Percentiles rank a stretch among this genome's conserved stretches.
These are phyloP conservation scores for Ganoderma lucidum DNA, from an alignment of 1,284 basidiomycete species.

Conservation along the genomic window DNA sequence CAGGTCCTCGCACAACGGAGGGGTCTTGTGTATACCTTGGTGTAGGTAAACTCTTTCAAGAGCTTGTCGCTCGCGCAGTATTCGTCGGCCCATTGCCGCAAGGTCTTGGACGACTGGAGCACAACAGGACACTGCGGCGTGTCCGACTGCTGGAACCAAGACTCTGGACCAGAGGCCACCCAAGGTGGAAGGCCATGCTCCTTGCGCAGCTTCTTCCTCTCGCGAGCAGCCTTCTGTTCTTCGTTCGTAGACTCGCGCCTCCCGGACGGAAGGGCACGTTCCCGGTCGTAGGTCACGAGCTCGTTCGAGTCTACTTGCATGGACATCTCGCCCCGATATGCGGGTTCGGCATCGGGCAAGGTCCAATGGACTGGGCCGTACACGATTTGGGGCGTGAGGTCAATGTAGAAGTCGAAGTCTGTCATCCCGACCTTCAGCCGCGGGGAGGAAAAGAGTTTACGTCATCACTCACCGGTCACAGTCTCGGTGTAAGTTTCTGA, in stretches of 20 bases:
- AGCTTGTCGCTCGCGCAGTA: constrained; percentile 67
- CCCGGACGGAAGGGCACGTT: constrained; percentile 14
- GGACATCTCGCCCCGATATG: constrained; percentile 45
- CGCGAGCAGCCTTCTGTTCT: constrained; percentile 37
- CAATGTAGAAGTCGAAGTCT: constrained; percentile 74
- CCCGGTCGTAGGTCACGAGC: constrained; percentile 18
- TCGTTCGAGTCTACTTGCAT: constrained; percentile 37
- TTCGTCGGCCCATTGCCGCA: constrained; percentile 76
- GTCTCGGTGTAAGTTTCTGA: constrained; percentile 63
- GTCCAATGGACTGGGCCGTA: constrained; percentile 44
- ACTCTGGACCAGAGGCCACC: constrained; percentile 35
- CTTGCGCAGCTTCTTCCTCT: constrained; percentile 31
- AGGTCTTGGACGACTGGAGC: constrained; percentile 57
- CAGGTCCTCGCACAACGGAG: neutral
- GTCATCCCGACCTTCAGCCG: neutral
- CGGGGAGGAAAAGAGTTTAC: neutral
- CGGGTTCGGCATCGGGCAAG: constrained; percentile 44
- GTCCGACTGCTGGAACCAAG: constrained; percentile 15
- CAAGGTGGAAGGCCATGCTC: constrained; percentile 42
- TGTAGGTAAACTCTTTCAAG: constrained; percentile 72
- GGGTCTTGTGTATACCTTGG: constrained; percentile 50
- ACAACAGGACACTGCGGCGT: constrained; percentile 24
- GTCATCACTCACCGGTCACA: constrained; percentile 44
- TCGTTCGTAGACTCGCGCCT: constrained; percentile 34
- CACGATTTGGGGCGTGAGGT: constrained; percentile 46